Conservation (phyloP, 2,329 filamentous ascomycete genomes). For the Epichloe glyceriae region DNA sequence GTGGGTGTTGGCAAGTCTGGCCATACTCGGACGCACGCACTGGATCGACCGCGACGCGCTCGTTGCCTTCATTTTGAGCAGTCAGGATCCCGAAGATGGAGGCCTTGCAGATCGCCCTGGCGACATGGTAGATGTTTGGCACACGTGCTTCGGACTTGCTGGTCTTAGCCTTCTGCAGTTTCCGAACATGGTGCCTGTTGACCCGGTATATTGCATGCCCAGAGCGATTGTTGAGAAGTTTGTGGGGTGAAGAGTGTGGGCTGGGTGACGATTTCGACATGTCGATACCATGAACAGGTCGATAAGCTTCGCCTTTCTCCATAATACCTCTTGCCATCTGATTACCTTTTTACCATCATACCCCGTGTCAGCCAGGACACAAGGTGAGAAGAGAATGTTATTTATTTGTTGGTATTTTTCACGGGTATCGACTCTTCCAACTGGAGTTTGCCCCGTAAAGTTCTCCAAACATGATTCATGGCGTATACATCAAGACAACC, state of each 20-base stretch:
- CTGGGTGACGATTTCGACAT: neutral
- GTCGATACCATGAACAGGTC: neutral
- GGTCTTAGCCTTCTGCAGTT: constrained; percentile 76
- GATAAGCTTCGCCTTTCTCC: neutral
- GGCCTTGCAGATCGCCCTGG: constrained; percentile 84
- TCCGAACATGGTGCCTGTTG: constrained; percentile 63
- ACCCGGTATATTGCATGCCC: constrained; percentile 81
- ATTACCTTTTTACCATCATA: constrained; percentile 44
- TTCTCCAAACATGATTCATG: constrained; percentile 12
- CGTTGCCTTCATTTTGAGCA: constrained; percentile 68
- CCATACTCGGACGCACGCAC: constrained; percentile 75
- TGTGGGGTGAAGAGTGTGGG: constrained; percentile 21
- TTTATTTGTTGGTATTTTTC: constrained; percentile 15
- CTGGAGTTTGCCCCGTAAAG: constrained; percentile 16
- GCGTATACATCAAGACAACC: no score
- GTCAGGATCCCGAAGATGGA: constrained; percentile 73
- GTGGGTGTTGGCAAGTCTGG: constrained; percentile 91
- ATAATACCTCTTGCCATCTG: constrained; percentile 51
- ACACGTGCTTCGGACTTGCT: constrained; percentile 80
- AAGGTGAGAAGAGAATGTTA: constrained; percentile 50
- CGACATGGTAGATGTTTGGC: constrained; percentile 95
- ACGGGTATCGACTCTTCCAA: constrained; percentile 13
- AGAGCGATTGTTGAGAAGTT: constrained; percentile 49
- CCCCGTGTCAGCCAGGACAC: constrained; percentile 50
- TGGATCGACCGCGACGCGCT: constrained; percentile 87